Evolutionary conservation across 495 filamentous ascomycete genomes (phyloP), one percentile per base, ranked within the genome.

Genomic region (Wilcoxina mikolae): DNA sequence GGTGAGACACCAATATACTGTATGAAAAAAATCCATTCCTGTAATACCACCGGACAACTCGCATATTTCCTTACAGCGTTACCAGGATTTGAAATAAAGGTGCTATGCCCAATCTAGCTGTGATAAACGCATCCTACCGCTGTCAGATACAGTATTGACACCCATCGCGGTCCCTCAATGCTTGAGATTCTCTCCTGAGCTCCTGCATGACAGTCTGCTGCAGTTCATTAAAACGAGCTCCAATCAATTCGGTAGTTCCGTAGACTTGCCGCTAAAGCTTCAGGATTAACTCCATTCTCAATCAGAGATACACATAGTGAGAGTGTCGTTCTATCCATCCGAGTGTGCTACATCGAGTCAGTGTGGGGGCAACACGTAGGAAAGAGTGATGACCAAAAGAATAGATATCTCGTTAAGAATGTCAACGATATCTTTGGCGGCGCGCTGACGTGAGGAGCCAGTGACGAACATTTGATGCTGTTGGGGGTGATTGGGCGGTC

Each of bases 241-340:
- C 29, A 39, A 25, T 10, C 27, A n/a, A 7, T 10, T 11, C 9
- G 28, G 27, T 4, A 1, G 12, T 18, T 25, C 23, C 41, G 56
- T 62, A 57, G 12, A 73, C 83, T 55, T 76, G 95, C 91, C 28
- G 90, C 90, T 12, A 98, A 72, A 7, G 89, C 93, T 66, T 96
- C 91, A 4, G 91, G 91, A 68, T 93, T 94, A 9, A 95, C 86
- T 4, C 93, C 93, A 68, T 95, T 95, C 70, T 98, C 91, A 57
- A 98, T 87, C 63, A 98, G 76, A 41, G 87, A 94, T 52, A 96
- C 90, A 65, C 91, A 98, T 52, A 93, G 81, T 7, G 89, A 94
- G 11, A 98, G 76, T 7, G 87, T 86, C 33, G 84, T 82, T 18
- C 91, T 79, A 68, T 94, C 87, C 27, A 98, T 79, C 58, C 91